Base-by-base conservation (phyloP, 2,329 filamentous ascomycete genomes). In the Chaetomiaceae sp. region DNA sequence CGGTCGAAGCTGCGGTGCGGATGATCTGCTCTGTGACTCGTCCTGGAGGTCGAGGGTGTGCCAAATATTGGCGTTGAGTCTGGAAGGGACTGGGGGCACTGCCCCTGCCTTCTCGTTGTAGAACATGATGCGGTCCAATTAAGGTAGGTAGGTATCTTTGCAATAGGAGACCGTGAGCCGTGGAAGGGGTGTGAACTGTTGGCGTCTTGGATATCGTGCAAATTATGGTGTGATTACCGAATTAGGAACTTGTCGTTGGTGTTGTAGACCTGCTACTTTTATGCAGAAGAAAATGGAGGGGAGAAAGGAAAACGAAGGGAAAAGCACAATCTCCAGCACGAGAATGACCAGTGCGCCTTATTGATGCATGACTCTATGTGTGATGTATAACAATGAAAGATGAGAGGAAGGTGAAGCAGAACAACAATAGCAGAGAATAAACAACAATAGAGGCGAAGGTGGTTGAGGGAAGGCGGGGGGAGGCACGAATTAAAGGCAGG, bases 21-120 rank as follows among this genome's bases (percentile, higher is more conserved):
- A n/a, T 18, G 49, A n/a, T 18, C 34, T 20, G 34, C 40, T 27
- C 14, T 40, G 18, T 2, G 38, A 30, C 67, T 56, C 69, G 64
- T 32, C 70, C 68, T 65, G 73, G 67, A 58, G 71, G 67, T 60
- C 61, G 43, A 66, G 62, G 52, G 67, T 63, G 48, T 70, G 65
- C 59, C 66, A 69, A 27, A 65, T 63, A 57, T 57, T 64, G 57
- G 54, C 16, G 53, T 59, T 61, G 55, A 58, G 54, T 36, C 47
- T 64, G 5, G 62, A 38, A 8, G 70, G 70, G 8, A 71, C 62
- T 16, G 63, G 58, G 29, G 66, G 65, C 23, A 62, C 57, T 49
- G 56, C 53, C 23, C 57, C 49, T 20, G 54, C 34, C 47, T 63
- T 64, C 52, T 64, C 62, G 44, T 55, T 55, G 53, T 64, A 63